phyloP scores from a whole-genome alignment of 805 yeast genomes.

The Pichia manshurica region DNA sequence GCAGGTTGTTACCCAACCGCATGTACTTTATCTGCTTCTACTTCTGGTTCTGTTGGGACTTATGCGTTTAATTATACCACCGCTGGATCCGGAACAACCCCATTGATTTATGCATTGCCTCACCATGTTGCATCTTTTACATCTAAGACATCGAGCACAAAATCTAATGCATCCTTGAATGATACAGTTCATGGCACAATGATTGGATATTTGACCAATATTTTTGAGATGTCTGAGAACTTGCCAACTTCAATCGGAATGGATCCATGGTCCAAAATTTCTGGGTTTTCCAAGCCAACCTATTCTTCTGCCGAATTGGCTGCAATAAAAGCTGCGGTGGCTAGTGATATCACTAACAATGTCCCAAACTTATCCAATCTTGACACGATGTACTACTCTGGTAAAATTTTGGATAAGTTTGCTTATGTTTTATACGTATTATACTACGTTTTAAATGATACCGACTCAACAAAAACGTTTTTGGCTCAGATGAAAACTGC shows the following conservation, averaged over 20 bases:
- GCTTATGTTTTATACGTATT: slow-evolving; percentile 51
- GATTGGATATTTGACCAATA: slow-evolving; percentile 40
- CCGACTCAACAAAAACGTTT: slow-evolving; percentile 44
- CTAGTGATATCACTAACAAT: slow-evolving; percentile 41
- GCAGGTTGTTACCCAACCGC: slow-evolving; percentile 56
- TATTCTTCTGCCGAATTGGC: slow-evolving; percentile 42
- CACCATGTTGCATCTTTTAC: slow-evolving; percentile 42
- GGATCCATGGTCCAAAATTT: slow-evolving; percentile 54
- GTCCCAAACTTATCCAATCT: slow-evolving; percentile 33
- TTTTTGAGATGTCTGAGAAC: slow-evolving; percentile 37
- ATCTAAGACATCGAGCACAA: slow-evolving; percentile 23
- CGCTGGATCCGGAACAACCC: slow-evolving; percentile 40
- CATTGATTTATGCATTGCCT: slow-evolving; percentile 45
- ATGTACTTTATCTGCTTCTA: slow-evolving; percentile 35
- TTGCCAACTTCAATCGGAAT: slow-evolving; percentile 38
- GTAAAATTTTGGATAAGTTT: slow-evolving; percentile 51
- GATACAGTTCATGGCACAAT: slow-evolving; percentile 47
- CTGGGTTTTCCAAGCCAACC: slow-evolving; percentile 25
- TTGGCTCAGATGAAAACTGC: slow-evolving; percentile 43
- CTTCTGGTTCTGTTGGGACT: slow-evolving; percentile 32
- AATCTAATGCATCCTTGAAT: slow-evolving; percentile 35
- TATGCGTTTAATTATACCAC: slow-evolving; percentile 41
- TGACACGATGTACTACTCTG: slow-evolving; percentile 45
- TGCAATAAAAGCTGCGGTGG: slow-evolving; percentile 24
- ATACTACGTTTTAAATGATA: slow-evolving; percentile 39